Conservation (phyloP, 2,329 filamentous ascomycete species). For the Elsinoe australis region DNA sequence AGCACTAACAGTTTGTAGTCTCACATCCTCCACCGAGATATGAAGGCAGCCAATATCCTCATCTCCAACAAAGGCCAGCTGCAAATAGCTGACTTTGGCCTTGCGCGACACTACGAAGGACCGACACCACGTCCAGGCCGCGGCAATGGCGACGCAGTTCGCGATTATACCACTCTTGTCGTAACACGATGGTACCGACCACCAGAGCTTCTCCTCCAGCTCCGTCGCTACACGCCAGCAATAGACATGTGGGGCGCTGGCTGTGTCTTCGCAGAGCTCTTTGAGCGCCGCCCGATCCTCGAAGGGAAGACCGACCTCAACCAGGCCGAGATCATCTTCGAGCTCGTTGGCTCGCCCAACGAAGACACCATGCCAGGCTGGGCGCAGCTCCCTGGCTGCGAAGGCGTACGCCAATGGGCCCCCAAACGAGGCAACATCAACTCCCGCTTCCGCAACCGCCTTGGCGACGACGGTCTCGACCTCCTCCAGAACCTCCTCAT, state of each 20-base stretch:
- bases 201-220: slow-evolving; percentile 79
- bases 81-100: slow-evolving; percentile 94
- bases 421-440: slow-evolving; percentile 58
- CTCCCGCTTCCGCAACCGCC: slow-evolving; percentile 66
- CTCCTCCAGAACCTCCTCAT: slow-evolving; percentile 74
- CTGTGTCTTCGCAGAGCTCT: slow-evolving; percentile 99
- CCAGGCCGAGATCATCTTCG: slow-evolving; percentile 90
- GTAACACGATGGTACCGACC: slow-evolving; percentile 97
- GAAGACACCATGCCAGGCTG: slow-evolving; percentile 92
- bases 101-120: slow-evolving; percentile 89
- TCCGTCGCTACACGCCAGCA: slow-evolving; percentile 89
- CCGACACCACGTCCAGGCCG: slow-evolving; percentile 65
- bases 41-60: slow-evolving; percentile 96
- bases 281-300: slow-evolving; percentile 84
- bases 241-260: slow-evolving; percentile 99
- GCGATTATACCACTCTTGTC: slow-evolving; percentile 93
- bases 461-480: slow-evolving; percentile 55
- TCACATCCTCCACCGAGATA: slow-evolving; percentile 86
- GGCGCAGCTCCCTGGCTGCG: slow-evolving; percentile 71
- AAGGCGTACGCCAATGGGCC: slow-evolving; percentile 59
- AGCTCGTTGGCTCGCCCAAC: slow-evolving; percentile 80
- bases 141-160: slow-evolving; percentile 73
- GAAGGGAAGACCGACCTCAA: slow-evolving; percentile 81
- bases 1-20: no score
- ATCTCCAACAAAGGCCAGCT: slow-evolving; percentile 91